Base-by-base conservation (phyloP, 768 basidiomycete genomes). In the Termitomyces sp. region DNA sequence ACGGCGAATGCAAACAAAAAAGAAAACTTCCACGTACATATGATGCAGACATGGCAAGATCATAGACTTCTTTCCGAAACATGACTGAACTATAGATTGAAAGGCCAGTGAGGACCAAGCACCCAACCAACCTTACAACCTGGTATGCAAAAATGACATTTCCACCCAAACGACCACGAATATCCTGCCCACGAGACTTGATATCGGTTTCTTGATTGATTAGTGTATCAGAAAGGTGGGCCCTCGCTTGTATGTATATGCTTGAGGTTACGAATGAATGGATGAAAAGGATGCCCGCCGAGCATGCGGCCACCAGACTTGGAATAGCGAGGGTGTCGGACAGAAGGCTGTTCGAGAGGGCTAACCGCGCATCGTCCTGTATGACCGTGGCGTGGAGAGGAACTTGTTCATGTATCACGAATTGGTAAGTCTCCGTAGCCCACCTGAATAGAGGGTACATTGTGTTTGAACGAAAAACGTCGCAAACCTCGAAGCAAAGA, bases 71-170 rank as follows among this genome's bases (percentile, higher is more conserved):
- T 27, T 31, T 45, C 46, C 39, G 30, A 16, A 30, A 42, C n/a
- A 27, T 31, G 4, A 50, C 15, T 15, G 20, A n/a, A n/a, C 58
- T 33, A 30, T 77, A 76, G 52, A 81, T 69, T 8, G 81, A 81
- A 16, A 87, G 66, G 5, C 70, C 78, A 24, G 87, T 71, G n/a
- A 87, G 74, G 3, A 72, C 68, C 30, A 79, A 68, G 51, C 78
- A 76, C 31, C 76, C 75, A 3, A 80, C 55, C 5, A 84, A 69
- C 24, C 86, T 75, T 1, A 73, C 62, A 34, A 82, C 54, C 61
- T 79, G 81, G 69, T 77, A 78, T 15, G 66, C 65, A 67, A 82
- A 84, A 27, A 82, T 78, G 15, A 69, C 68, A 5, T 67, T 60
- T 11, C 84, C 85, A 5, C 83, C 81, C 55, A 80, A 76, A 13